Evolutionary conservation across 169 alveolate genomes (phyloP).

Genomic region (Plasmodium adleri): DNA sequence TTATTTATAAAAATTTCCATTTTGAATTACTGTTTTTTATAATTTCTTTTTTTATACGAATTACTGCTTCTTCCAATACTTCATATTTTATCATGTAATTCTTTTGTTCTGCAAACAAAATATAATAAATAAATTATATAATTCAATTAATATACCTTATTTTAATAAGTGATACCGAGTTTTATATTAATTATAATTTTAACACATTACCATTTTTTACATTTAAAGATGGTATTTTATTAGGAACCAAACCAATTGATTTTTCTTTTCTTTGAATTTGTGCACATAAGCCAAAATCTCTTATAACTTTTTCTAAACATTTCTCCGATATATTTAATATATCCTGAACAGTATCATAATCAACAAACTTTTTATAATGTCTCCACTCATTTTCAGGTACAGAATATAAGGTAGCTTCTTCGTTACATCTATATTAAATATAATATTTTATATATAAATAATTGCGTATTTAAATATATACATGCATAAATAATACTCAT

Average conservation of each 20-base stretch:
- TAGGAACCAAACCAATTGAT: conserved; percentile 59
- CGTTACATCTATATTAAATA: conserved; percentile 31
- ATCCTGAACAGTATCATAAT: conserved; percentile 28
- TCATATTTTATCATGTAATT: conserved; percentile 62
- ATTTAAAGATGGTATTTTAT: conserved; percentile 31
- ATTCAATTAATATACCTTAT: too few relatives aligned
- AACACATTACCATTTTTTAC: conserved; percentile 25
- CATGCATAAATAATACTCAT: too few relatives aligned
- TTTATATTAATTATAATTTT: not conserved
- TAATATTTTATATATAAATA: too few relatives aligned
- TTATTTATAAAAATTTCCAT: not conserved
- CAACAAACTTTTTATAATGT: conserved; percentile 60
- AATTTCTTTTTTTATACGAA: conserved; percentile 54
- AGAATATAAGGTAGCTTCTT: conserved; percentile 38
- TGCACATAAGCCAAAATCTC: conserved; percentile 40
- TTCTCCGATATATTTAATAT: conserved; percentile 48
- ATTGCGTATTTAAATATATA: not conserved
- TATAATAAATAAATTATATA: not conserved
- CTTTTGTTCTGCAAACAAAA: conserved; percentile 27
- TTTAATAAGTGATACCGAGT: too few relatives aligned
- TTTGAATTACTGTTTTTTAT: conserved; percentile 42
- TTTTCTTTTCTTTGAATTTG: conserved; percentile 64
- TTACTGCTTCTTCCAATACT: conserved; percentile 59
- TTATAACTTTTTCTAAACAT: conserved; percentile 51
- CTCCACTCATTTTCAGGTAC: conserved; percentile 53